Evolutionary conservation across 1,284 basidiomycete species (phyloP).

Genomic region (Irpex sp.): DNA sequence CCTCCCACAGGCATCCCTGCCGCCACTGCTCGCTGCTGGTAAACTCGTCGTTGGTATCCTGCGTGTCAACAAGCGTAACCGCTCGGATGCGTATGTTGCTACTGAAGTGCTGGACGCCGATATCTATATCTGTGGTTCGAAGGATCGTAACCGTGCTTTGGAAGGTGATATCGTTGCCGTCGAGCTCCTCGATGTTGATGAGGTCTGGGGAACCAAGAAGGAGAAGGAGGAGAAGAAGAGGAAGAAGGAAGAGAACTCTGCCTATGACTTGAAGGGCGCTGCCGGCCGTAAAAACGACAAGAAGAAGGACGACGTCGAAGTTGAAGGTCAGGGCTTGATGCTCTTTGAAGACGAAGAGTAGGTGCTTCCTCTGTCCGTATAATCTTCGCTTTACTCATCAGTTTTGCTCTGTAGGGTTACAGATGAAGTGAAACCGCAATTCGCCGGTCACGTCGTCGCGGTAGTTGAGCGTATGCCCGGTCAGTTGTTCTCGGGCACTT

Average conservation of each 20-base stretch:
- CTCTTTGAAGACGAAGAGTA: conserved; percentile 97
- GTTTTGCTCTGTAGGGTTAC: conserved; percentile 59
- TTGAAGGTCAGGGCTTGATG: conserved; percentile 95
- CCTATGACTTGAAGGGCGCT: conserved; percentile 76
- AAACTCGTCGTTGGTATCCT: conserved; percentile 98
- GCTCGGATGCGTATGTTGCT: conserved; percentile 99
- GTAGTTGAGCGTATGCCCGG: conserved; percentile 99
- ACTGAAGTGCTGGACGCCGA: conserved; percentile 98
- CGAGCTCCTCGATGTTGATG: conserved; percentile 95
- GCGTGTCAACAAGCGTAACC: conserved; percentile 97
- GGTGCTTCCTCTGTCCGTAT: conserved; percentile 21
- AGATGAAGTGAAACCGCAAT: conserved; percentile 93
- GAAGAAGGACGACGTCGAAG: conserved; percentile 99
- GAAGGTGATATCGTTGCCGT: conserved; percentile 99
- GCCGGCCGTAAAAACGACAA: conserved; percentile 92
- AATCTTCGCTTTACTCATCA: conserved; percentile 6
- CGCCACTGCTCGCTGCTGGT: conserved; percentile 94
- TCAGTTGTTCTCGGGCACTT: conserved; percentile 95
- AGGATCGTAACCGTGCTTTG: conserved; percentile 96
- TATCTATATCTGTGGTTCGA: conserved; percentile 98
- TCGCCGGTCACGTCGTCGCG: conserved; percentile 95
- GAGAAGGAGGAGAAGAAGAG: conserved; percentile 99
- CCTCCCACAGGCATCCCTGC: conserved; percentile 94
- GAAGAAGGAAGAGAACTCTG: conserved; percentile 98
- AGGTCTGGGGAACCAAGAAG: conserved; percentile 99